Base-by-base conservation (phyloP, 2,329 filamentous ascomycete genomes). In the Penicillium sp. region DNA sequence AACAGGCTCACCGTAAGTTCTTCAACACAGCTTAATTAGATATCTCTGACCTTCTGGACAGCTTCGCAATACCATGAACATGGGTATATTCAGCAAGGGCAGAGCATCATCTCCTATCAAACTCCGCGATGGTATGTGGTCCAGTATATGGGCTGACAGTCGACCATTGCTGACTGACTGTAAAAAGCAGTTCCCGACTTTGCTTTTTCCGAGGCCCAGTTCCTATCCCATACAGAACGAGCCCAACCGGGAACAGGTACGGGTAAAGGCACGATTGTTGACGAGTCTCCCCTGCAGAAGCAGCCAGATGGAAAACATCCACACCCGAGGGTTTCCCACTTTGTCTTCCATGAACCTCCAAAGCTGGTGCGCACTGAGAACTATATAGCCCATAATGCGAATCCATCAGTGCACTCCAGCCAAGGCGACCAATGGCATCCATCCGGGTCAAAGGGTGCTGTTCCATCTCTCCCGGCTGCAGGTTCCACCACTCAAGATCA, bases 1-100 rank as follows among this genome's bases (percentile, higher is more conserved):
- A 76, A 80, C n/a, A 81, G 84, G 10, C 75, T 87, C 56, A 87
- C 85, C 17, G 85, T 87, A 71, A 68, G 80, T 26, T 1, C 6
- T n/a, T 17, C 4, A 22, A 1, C 2, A 28, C 12, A 26, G 19
- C 38, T 4, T 26, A 4, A 53, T 33, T 15, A 2, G 19, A 19
- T 28, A 26, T 40, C 17, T 49, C 51, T 60, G 13, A 42, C 8
- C 67, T 28, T 1, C 1, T 24, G 15, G 1, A 19, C 45, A 78
- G 76, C 61, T 77, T n/a, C 67, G 60, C 26, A 60, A 58, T 17
- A 59, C 61, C 9, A 38, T 54, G 8, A 68, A 65, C 5, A 8
- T 72, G 40, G 78, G 76, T 1, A 72, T 79, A 15, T 80, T 79
- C 65, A 69, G 65, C 17, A 79, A 72, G 51, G 76, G 76, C 1